Conservation (phyloP, 257 asterid species). For the Penstemon davidsonii region DNA sequence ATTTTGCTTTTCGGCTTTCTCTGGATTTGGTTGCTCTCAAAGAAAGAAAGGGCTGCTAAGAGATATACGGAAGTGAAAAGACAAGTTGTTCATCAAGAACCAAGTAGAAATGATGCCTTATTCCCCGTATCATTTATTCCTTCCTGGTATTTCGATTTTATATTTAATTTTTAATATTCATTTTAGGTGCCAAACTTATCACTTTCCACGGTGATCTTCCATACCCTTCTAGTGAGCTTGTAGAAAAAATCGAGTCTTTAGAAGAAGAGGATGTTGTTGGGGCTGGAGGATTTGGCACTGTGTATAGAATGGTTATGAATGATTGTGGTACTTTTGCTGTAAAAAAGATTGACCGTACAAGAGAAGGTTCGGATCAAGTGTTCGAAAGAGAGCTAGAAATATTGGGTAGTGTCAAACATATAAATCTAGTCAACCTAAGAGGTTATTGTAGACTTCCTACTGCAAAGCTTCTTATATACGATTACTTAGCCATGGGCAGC, state of each 20-base stretch:
- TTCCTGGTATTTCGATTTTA: not conserved
- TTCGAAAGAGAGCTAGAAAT: slow-evolving; percentile 95
- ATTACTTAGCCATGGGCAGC: slow-evolving; percentile 90
- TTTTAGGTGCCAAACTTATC: slow-evolving; percentile 78
- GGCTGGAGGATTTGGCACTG: slow-evolving; percentile 98
- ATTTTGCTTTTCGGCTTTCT: slow-evolving; percentile 65
- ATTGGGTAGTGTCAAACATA: slow-evolving; percentile 91
- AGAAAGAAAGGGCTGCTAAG: slow-evolving; percentile 85
- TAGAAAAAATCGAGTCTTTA: slow-evolving; percentile 90
- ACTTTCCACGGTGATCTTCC: slow-evolving; percentile 99
- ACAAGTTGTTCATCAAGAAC: slow-evolving; percentile 71
- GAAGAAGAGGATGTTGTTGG: slow-evolving; percentile 89
- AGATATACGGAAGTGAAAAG: slow-evolving; percentile 86
- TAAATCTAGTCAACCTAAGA: slow-evolving; percentile 84
- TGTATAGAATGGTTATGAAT: slow-evolving; percentile 96
- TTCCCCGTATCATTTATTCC: not conserved
- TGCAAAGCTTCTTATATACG: slow-evolving; percentile 89
- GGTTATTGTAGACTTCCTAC: slow-evolving; percentile 93
- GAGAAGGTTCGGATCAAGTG: slow-evolving; percentile 91
- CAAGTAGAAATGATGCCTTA: slow-evolving; percentile 46
- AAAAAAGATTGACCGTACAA: slow-evolving; percentile 77
- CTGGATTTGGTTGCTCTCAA: slow-evolving; percentile 64
- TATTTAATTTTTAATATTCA: not conserved
- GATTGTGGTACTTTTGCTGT: slow-evolving; percentile 97
- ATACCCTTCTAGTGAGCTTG: slow-evolving; percentile 90